phyloP scores from a whole-genome alignment of 2,329 filamentous ascomycete genomes.

The Aspergillus ochraceoroseus region DNA sequence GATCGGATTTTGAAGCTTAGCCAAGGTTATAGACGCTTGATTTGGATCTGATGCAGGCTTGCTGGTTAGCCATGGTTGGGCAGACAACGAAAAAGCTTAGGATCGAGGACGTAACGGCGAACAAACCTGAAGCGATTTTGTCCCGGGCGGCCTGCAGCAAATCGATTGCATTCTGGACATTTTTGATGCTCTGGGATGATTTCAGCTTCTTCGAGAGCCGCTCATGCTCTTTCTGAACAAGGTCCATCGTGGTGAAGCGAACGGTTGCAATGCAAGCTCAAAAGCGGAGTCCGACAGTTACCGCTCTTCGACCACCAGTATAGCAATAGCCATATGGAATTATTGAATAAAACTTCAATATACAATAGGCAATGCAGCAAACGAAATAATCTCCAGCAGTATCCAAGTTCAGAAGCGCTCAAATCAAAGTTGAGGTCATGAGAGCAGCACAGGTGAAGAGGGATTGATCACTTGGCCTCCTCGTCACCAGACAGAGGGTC shows the following conservation, averaged over 20 bases:
- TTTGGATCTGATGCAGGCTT: conserved; percentile 54
- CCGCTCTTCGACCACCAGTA: conserved; percentile 20
- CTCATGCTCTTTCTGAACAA: conserved; percentile 68
- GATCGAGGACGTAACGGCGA: conserved; percentile 7
- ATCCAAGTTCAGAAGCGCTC: background rate
- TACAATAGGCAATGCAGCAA: background rate
- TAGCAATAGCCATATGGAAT: conserved; percentile 26
- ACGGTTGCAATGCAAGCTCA: conserved; percentile 4
- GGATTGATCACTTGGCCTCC: no score
- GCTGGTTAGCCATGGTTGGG: conserved; percentile 7
- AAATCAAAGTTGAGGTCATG: background rate
- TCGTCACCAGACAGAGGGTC: background rate
- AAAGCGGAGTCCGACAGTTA: conserved; percentile 31
- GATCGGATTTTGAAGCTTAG: conserved; percentile 79
- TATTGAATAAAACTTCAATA: background rate
- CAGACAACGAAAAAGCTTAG: background rate
- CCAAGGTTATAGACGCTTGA: conserved; percentile 67
- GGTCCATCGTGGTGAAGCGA: conserved; percentile 49
- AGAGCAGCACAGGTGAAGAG: conserved; percentile 2
- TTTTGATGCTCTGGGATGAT: conserved; percentile 64
- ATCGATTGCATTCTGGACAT: conserved; percentile 80
- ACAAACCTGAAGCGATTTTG: conserved; percentile 64
- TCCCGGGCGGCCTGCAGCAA: conserved; percentile 68
- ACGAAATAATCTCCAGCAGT: background rate
- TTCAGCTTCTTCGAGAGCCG: conserved; percentile 65